Conservation (phyloP, 768 basidiomycete genomes). For the Hypholoma sublateritium region DNA sequence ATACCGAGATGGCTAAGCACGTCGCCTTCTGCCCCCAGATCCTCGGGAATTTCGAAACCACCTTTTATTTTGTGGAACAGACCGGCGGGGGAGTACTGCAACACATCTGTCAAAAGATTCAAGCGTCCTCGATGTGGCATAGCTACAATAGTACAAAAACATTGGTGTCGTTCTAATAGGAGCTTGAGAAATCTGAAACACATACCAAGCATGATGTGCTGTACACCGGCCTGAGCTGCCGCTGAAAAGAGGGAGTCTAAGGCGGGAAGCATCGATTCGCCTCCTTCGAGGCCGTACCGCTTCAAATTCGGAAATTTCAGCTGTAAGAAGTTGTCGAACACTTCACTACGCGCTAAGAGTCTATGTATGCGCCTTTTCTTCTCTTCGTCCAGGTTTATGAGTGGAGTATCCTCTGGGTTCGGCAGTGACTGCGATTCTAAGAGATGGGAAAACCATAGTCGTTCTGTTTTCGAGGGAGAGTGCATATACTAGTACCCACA, state of each 20-base stretch:
- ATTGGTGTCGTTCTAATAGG: background rate
- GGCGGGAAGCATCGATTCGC: conserved; percentile 91
- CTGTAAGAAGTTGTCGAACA: conserved; percentile 83
- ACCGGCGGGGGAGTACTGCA: conserved; percentile 63
- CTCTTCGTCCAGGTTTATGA: conserved; percentile 26
- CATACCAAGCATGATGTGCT: conserved; percentile 62
- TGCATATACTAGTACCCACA: conserved; percentile 71
- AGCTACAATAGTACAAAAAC: conserved; percentile 32
- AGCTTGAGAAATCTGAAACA: background rate
- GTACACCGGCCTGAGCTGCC: conserved; percentile 66
- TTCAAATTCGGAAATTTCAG: conserved; percentile 88
- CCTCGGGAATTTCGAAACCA: conserved; percentile 67
- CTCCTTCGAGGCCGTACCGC: conserved; percentile 88
- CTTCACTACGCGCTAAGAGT: conserved; percentile 74
- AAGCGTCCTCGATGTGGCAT: conserved; percentile 91
- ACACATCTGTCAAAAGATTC: conserved; percentile 78
- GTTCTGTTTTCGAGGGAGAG: conserved; percentile 80
- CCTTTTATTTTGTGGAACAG: conserved; percentile 90
- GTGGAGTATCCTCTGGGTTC: conserved; percentile 30
- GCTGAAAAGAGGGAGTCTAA: conserved; percentile 73
- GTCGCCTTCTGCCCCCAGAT: conserved; percentile 72
- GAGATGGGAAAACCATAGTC: conserved; percentile 86
- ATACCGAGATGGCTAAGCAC: conserved; percentile 83
- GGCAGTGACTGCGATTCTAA: conserved; percentile 63
- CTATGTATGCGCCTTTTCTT: conserved; percentile 61